A percentile compares a stretch with the other conserved stretches of the same genome.
phyloP scores from a whole-genome alignment of 805 yeast genomes.

The Schwanniomyces yamadae region DNA sequence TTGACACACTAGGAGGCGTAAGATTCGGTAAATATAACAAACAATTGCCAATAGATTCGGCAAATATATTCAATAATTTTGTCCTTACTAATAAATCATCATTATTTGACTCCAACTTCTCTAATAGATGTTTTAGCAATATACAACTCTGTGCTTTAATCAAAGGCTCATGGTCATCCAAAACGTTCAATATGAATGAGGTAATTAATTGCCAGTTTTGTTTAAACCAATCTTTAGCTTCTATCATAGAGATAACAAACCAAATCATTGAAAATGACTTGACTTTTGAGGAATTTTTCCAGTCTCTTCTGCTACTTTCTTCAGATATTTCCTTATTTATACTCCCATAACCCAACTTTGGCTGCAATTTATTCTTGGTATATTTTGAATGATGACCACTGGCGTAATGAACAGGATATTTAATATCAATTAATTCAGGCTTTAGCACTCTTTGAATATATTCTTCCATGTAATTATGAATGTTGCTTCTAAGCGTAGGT shows the following conservation, averaged over 20 bases:
- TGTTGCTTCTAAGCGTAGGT: background rate
- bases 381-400: slow-evolving; percentile 2
- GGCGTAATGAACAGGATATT: no score
- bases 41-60: slow-evolving; percentile 23
- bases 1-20: slow-evolving; percentile 23
- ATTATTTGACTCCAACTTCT: background rate
- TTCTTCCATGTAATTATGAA: background rate
- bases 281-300: slow-evolving; percentile 26
- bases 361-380: slow-evolving; percentile 12
- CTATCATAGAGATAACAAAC: slow-evolving; percentile 15
- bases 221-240: slow-evolving; percentile 9
- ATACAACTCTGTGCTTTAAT: slow-evolving; percentile 26
- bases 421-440: slow-evolving; percentile 1
- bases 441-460: slow-evolving; percentile 1
- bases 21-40: slow-evolving; percentile 28
- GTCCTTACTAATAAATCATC: slow-evolving; percentile 15
- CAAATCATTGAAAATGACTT: slow-evolving; percentile 27
- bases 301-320: slow-evolving; percentile 23
- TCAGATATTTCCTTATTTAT: slow-evolving; percentile 16
- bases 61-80: slow-evolving; percentile 27
- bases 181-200: slow-evolving; percentile 32
- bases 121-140: slow-evolving; percentile 16
- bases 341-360: slow-evolving; percentile 22
- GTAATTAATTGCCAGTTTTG: slow-evolving; percentile 25
- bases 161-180: slow-evolving; percentile 32